A percentile compares a stretch with the other conserved stretches of the same genome.
Evolutionary conservation across 73 alveolate genomes (phyloP).

Genomic region (Durusdinium trenchii): DNA sequence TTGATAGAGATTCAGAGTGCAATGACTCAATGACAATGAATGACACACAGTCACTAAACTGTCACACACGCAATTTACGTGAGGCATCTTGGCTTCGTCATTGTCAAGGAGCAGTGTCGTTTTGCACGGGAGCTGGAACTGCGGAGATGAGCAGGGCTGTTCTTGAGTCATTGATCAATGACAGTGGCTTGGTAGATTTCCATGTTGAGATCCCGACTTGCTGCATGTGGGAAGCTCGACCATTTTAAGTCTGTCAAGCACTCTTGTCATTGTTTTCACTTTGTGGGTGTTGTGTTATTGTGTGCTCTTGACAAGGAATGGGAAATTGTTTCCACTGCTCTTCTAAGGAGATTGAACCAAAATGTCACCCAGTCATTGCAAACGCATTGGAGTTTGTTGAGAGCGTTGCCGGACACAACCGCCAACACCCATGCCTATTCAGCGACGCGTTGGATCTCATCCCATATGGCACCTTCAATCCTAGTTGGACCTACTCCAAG

Average conservation of each 20-base stretch:
- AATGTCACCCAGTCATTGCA: background rate
- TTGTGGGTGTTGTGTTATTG: background rate
- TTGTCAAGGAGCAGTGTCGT: background rate
- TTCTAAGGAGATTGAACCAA: background rate
- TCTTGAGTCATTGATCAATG: conserved; percentile 8
- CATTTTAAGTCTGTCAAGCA: too few relatives aligned
- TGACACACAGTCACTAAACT: too few relatives aligned
- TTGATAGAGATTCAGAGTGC: too few relatives aligned
- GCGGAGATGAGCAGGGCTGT: conserved; percentile 21
- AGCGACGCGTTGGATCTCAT: background rate
- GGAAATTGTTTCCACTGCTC: background rate
- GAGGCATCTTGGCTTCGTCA: conserved; percentile 48
- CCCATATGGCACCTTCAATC: background rate
- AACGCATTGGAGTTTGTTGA: background rate
- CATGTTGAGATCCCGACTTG: background rate
- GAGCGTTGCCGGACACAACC: background rate
- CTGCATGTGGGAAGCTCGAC: conserved; percentile 22
- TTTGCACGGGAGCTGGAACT: conserved; percentile 31
- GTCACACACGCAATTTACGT: too few relatives aligned
- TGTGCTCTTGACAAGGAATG: background rate
- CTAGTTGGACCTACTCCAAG: background rate
- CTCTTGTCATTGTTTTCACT: background rate
- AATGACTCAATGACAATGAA: too few relatives aligned
- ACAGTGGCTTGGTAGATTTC: background rate
- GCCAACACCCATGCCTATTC: background rate